Evolutionary conservation across 2,329 filamentous ascomycete species (phyloP), one percentile per base, ranked within the genome.

Genomic region (Colletotrichum trifolii): DNA sequence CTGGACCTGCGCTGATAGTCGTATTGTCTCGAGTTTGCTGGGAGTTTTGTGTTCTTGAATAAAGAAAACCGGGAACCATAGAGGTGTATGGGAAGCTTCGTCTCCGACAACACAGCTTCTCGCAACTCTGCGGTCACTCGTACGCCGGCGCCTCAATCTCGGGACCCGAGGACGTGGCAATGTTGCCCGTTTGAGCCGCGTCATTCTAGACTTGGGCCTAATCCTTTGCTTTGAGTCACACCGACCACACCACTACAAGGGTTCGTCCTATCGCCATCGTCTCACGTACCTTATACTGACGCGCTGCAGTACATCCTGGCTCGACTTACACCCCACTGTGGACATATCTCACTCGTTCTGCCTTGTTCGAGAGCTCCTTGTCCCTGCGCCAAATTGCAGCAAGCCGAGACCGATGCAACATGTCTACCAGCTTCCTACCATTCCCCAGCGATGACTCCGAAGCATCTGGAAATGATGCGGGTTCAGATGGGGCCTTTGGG

Each of bases 111-210:
- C 25, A 25, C 25, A 25, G 25, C 4, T 25, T 25, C 25, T 25
- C 25, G 25, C 25, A 25, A 25, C 25, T 25, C 25, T 25, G 25
- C 4, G 25, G 25, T 25, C 25, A 25, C 25, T 25, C 25, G 25
- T 25, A 25, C 25, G 25, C 25, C 25, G 25, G 25, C 25, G 25
- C 25, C 25, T 25, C 25, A 25, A 25, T 25, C 25, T 25, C 25
- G 25, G 25, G 25, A 25, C 25, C 25, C 25, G 25, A 25, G 25
- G 25, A 36, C 35, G 59, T 57, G 52, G 52, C 38, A 33, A 12
- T 12, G 11, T 63, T 42, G 11, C 59, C 47, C 34, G 42, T 48
- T 62, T 53, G 63, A 66, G 58, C 58, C 58, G 62, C 58, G 58
- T 65, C 58, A 65, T 62, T 65, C 25, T 57, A 56, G 43, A 39